Percentiles rank a stretch among this genome's conserved stretches.
phyloP scores from a whole-genome alignment of 768 basidiomycete genomes.

The Hygrocybe coccinea region DNA sequence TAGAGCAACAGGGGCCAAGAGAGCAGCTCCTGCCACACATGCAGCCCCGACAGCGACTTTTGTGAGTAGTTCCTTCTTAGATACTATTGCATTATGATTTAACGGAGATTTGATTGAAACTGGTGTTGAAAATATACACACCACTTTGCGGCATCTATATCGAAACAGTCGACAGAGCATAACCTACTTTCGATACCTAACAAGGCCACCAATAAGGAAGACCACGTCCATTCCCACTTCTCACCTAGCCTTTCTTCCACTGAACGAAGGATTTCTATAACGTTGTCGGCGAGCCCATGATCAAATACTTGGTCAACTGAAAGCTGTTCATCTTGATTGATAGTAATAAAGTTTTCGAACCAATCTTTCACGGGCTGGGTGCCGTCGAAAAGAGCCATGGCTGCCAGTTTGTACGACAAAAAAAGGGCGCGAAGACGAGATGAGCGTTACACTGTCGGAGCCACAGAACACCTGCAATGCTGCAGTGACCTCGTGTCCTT shows the following conservation, averaged over 20 bases:
- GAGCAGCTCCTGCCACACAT: not conserved
- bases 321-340: not conserved
- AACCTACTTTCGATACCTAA: not conserved
- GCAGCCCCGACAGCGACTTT: not conserved
- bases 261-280: not conserved
- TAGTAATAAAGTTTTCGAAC: not conserved
- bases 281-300: not conserved
- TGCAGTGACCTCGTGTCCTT: too few relatives aligned
- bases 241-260: not conserved
- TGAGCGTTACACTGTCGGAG: too few relatives aligned
- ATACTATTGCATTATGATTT: not conserved
- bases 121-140: not conserved
- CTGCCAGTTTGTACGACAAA: too few relatives aligned
- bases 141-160: not conserved
- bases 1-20: not conserved
- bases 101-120: not conserved
- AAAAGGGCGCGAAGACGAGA: too few relatives aligned
- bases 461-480: too few relatives aligned
- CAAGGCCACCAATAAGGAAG: not conserved
- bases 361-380: not conserved
- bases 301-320: not conserved
- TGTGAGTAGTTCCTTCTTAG: not conserved
- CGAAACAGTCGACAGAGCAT: not conserved
- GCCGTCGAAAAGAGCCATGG: not conserved
- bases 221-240: not conserved